These are phyloP conservation scores for Fusarium lyarnte DNA, from an alignment of 2,329 filamentous ascomycete genomes.

Conservation along the genomic window DNA sequence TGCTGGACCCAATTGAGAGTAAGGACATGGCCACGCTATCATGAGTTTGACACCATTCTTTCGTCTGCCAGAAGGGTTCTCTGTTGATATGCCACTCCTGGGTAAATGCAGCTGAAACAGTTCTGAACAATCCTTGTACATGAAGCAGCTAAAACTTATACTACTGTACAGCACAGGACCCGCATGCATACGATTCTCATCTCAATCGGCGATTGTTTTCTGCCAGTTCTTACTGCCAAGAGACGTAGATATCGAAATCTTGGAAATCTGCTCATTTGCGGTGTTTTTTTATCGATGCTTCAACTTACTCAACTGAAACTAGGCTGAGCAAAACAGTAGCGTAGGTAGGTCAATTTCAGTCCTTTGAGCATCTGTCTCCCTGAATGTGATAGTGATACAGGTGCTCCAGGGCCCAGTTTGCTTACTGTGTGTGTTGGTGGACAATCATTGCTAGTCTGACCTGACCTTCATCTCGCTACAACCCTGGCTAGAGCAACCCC, in stretches of 20 bases:
- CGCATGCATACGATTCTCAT: conserved; percentile 17
- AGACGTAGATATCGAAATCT: conserved; percentile 14
- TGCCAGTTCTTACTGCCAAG: conserved; percentile 21
- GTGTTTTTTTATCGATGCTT: conserved; percentile 22
- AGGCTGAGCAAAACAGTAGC: background rate
- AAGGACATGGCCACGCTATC: conserved; percentile 7
- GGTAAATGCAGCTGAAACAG: conserved; percentile 33
- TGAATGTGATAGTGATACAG: conserved; percentile 16
- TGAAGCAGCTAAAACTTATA: conserved; percentile 3
- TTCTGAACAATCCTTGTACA: background rate
- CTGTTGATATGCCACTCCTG: conserved; percentile 15
- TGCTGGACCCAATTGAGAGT: conserved; percentile 16
- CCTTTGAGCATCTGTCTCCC: background rate
- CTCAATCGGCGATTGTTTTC: conserved; percentile 31
- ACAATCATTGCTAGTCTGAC: conserved; percentile 16
- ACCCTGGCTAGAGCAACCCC: conserved; percentile 30
- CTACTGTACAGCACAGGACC: conserved; percentile 15
- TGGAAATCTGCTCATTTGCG: conserved; percentile 19
- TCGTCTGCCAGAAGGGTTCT: background rate
- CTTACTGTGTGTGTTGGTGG: background rate
- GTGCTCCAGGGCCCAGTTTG: conserved; percentile 5
- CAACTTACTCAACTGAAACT: conserved; percentile 12
- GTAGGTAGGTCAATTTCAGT: conserved; percentile 21
- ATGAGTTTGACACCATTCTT: background rate
- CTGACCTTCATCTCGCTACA: conserved; percentile 37